Evolutionary conservation across 768 basidiomycete genomes (phyloP), one percentile per base, ranked within the genome.

Genomic region (Ramaria rubella): DNA sequence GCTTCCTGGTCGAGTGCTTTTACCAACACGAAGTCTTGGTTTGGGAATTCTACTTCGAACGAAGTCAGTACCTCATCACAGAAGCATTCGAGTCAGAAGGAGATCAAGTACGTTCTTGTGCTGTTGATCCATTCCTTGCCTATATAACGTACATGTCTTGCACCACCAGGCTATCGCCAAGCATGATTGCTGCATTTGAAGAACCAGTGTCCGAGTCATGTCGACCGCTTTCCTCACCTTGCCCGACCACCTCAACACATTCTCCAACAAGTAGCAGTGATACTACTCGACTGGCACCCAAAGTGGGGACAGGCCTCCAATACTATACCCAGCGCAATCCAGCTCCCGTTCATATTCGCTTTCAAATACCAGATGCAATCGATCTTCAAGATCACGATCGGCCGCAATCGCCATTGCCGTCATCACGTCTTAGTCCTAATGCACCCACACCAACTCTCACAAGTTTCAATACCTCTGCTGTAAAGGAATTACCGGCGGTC

Each of bases 1-100:
- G 44, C 45, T 1, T 46, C 55, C 8, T 56, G 55, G 55, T 56
- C 55, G n/a, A 56, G 33, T 34, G 46, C 55, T n/a, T 46, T 56
- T 34, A 24, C n/a, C 33, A 49, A 38, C 43, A 56, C 55, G 11
- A 56, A 48, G 33, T 56, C 55, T 12, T 56, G 55, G 55, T 56
- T 56, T 34, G 55, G 55, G 11, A 17, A 29, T 46, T 4, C 43
- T 31, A n/a, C 43, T 23, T 27, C 55, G 12, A 27, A 23, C 27
- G 46, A 56, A 46, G 24, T 17, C 24, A 51, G 17, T n/a, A 4
- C 21, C 31, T 14, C 33, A 15, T 5, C 19, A 42, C 33, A 15
- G 17, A 36, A 51, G 12, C 12, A 23, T 5, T 43, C 52, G 14
- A 14, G 24, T 33, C 55, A 56, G 43, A 48, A n/a, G 31, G 55